These are phyloP conservation scores for Trichophyton equinum DNA, from an alignment of 2,329 filamentous ascomycete genomes.

Conservation along the genomic window DNA sequence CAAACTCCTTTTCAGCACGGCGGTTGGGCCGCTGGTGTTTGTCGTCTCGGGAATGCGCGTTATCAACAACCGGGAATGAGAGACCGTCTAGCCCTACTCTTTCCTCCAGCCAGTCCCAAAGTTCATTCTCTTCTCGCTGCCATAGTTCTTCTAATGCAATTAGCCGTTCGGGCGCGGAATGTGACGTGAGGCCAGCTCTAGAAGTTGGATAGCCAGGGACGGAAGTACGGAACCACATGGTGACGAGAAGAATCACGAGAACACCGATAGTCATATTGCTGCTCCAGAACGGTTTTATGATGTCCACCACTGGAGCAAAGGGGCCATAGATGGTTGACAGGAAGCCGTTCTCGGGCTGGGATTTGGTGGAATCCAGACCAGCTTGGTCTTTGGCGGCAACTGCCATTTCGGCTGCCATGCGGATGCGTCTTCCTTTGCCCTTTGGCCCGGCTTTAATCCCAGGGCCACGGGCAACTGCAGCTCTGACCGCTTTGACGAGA, in stretches of 20 bases:
- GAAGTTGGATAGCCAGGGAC: constrained; percentile 25
- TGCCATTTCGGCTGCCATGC: constrained; percentile 33
- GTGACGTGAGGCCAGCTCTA: constrained; percentile 28
- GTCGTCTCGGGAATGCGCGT: constrained; percentile 24
- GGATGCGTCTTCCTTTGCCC: constrained; percentile 50
- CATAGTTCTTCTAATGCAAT: constrained; percentile 90
- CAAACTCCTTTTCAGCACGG: constrained; percentile 34
- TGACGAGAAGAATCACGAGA: constrained; percentile 58
- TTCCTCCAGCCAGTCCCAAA: constrained; percentile 91
- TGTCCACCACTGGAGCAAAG: constrained; percentile 56
- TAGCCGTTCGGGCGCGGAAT: constrained; percentile 50
- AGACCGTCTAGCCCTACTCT: constrained; percentile 58
- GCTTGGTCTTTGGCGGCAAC: constrained; percentile 35
- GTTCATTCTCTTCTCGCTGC: constrained; percentile 70
- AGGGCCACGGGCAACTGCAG: constrained; percentile 50
- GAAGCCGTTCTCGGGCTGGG: constrained; percentile 54
- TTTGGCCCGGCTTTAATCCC: constrained; percentile 38
- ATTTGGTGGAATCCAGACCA: constrained; percentile 26
- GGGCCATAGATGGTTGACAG: constrained; percentile 65
- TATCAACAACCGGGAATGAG: constrained; percentile 24
- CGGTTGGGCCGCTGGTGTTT: constrained; percentile 31
- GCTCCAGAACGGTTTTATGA: constrained; percentile 58
- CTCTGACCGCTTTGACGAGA: constrained; percentile 60
- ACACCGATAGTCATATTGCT: constrained; percentile 67
- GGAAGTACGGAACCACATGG: constrained; percentile 54